These are phyloP conservation scores for Coriolopsis trogii DNA, from an alignment of 1,284 basidiomycete genomes.

Conservation along the genomic window DNA sequence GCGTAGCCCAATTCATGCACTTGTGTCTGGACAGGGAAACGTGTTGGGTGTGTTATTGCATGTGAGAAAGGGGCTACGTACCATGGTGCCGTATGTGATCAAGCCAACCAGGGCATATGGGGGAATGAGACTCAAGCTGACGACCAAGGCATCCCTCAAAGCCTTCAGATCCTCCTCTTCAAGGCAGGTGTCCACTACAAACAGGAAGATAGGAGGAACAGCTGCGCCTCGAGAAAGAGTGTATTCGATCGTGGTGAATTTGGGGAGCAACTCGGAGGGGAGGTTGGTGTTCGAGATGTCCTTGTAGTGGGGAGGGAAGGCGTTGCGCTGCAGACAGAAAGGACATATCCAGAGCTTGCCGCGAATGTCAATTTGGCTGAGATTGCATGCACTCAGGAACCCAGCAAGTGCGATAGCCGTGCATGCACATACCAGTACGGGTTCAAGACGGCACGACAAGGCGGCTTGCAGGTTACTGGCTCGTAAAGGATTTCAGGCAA, in stretches of 20 bases:
- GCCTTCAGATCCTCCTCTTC: conserved; percentile 97
- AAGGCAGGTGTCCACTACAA: conserved; percentile 97
- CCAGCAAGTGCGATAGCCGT: not conserved
- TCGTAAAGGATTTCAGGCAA: conserved; percentile 97
- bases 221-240: conserved; percentile 90
- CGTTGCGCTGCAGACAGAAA: conserved; percentile 95
- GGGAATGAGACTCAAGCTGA: conserved; percentile 91
- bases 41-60: not conserved
- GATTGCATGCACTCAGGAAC: not conserved
- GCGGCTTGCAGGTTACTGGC: conserved; percentile 97
- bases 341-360: conserved; percentile 99
- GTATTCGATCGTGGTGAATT: conserved; percentile 99
- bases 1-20: conserved; percentile 98
- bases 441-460: conserved; percentile 96
- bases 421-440: conserved; percentile 79
- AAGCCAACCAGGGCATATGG: conserved; percentile 94
- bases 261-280: conserved; percentile 93
- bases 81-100: conserved; percentile 98
- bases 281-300: conserved; percentile 98
- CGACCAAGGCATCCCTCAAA: conserved; percentile 89
- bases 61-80: conserved; percentile 37
- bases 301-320: conserved; percentile 99
- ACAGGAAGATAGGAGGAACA: conserved; percentile 95
- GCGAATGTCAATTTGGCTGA: conserved; percentile 96
- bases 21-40: conserved; percentile 69